Percentiles rank a stretch among this genome's conserved stretches.
Evolutionary conservation across 306 rosid genomes (phyloP).

Genomic region (Vigna mungo): DNA sequence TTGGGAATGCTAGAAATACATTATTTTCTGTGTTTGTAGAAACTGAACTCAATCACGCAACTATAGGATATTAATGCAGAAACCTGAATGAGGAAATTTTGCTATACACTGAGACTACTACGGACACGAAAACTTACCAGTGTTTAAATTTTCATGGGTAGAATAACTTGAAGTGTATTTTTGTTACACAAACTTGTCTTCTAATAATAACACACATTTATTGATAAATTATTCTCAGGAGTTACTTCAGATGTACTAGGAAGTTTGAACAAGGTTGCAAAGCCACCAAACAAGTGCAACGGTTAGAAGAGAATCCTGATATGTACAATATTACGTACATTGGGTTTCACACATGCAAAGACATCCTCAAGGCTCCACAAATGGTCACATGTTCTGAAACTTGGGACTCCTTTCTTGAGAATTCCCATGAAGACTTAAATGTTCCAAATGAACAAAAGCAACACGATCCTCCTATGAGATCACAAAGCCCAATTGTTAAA

Average conservation of each 20-base stretch:
- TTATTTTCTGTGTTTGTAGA: neutral
- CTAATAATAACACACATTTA: neutral
- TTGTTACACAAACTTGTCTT: neutral
- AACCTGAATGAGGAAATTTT: neutral
- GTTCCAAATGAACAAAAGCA: conserved; percentile 8
- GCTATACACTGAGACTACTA: neutral
- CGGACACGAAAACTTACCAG: neutral
- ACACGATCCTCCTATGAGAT: neutral
- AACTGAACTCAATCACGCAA: conserved; percentile 3
- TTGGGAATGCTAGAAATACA: neutral
- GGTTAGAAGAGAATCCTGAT: conserved; percentile 53
- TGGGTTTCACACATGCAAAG: conserved; percentile 75
- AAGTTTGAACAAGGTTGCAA: conserved; percentile 72
- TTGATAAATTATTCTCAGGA: conserved; percentile 55
- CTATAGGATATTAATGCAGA: neutral
- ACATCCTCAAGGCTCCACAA: conserved; percentile 50
- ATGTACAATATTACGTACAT: conserved; percentile 67
- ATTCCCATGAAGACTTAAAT: conserved; percentile 33
- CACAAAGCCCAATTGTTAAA: conserved; percentile 42
- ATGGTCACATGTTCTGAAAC: conserved; percentile 47
- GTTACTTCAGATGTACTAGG: conserved; percentile 78
- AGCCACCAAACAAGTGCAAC: conserved; percentile 78
- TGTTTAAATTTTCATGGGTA: neutral
- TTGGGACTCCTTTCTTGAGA: conserved; percentile 40
- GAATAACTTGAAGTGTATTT: neutral